Evolutionary conservation across 345 rosid species (phyloP).

Genomic region (Cochlearia excelsa): DNA sequence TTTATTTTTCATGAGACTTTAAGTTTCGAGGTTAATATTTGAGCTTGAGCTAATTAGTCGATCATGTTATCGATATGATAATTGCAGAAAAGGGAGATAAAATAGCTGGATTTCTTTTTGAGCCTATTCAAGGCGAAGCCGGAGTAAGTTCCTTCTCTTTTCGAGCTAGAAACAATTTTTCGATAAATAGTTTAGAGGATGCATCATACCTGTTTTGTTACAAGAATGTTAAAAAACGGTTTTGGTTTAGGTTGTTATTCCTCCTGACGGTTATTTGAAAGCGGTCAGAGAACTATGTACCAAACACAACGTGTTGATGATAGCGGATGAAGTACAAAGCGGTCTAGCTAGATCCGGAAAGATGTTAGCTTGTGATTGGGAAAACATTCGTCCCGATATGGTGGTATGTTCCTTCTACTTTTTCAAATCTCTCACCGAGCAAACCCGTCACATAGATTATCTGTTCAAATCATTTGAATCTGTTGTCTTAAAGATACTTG

Average conservation of each 20-base stretch:
- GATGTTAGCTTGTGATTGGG: constrained; percentile 97
- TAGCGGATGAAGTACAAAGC: constrained; percentile 95
- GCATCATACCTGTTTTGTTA: not conserved
- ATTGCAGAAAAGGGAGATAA: constrained; percentile 65
- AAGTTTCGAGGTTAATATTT: not conserved
- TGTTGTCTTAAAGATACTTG: constrained; percentile 53
- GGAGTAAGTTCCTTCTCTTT: constrained; percentile 55
- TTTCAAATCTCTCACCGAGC: not conserved
- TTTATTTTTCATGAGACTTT: not conserved
- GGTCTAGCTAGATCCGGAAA: constrained; percentile 87
- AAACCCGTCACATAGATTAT: constrained; percentile 14
- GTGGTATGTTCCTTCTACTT: constrained; percentile 54
- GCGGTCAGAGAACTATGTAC: constrained; percentile 83
- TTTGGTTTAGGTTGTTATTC: constrained; percentile 65
- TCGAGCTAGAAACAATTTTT: not conserved
- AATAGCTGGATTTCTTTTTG: constrained; percentile 91
- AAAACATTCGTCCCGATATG: constrained; percentile 77
- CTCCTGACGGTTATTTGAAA: constrained; percentile 78
- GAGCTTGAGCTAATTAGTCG: constrained; percentile 9
- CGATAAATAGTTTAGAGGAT: not conserved
- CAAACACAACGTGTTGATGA: constrained; percentile 76
- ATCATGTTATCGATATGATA: constrained; percentile 24
- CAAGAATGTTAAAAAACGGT: not conserved
- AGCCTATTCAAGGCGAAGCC: constrained; percentile 99
- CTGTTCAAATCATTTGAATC: not conserved